Base-by-base conservation (phyloP, 2,329 filamentous ascomycete species). In the Clarireedia hainanense region DNA sequence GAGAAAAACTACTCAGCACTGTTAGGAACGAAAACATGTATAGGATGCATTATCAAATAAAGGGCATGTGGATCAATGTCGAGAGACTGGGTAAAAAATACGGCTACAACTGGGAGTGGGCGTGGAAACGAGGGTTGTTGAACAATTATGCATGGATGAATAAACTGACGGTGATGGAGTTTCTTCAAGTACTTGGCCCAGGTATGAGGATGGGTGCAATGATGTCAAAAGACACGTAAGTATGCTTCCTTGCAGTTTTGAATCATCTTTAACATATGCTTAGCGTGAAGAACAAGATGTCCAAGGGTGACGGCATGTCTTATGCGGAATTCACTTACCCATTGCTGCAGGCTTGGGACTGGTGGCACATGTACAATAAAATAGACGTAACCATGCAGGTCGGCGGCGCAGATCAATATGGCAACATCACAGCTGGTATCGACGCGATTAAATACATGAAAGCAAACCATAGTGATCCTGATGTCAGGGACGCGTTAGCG, bases 251-350 rank as follows among this genome's bases (percentile, higher is more conserved):
- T 54, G 9, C 10, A 34, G 2, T 5, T 34, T 9, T 12, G n/a
- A 20, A 5, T 30, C 23, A 15, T 46, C 9, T 6, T 15, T 42
- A 42, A 23, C 15, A 47, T 36, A 26, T 40, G 37, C 27, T n/a
- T 39, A 69, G 67, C 36, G 91, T 95, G 54, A 94, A 90, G 72
- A 85, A 83, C 56, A 89, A 91, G 67, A 79, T 97, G 76, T 80
- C 80, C n/a, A 84, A 84, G 52, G 89, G 90, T 39, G 88, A 94
- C 61, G 95, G 94, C 64, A 92, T 99, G 86, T 95, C 91, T 0
- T 88, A 95, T 65, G 86, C 89, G 37, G 94, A 99, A 69, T 96
- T 99, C 71, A 81, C 84, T 43, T 99, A 99, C 67, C 94, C 95
- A 1, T 74, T 99, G 15, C 82, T 97, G 65, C 94, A 99, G 70